Evolutionary conservation across 306 rosid species (phyloP).

Genomic region (Rosa multiflora): DNA sequence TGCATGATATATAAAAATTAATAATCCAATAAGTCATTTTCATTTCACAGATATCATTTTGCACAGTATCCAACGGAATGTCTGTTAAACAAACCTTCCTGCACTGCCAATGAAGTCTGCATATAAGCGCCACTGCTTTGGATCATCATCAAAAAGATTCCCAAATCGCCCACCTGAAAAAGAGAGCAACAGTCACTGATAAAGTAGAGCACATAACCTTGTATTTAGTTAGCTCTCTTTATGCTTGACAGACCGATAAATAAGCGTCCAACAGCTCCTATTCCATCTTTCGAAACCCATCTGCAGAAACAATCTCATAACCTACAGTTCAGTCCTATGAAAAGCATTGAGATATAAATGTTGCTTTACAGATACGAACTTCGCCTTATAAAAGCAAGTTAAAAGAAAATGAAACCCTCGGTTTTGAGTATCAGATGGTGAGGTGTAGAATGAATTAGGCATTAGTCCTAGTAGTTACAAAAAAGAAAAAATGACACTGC

Average conservation of each 20-base stretch:
- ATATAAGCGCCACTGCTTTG: constrained; percentile 97
- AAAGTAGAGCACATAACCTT: constrained; percentile 32
- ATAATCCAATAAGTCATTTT: constrained; percentile 19
- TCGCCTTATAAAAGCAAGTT: not conserved
- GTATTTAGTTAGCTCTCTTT: constrained; percentile 35
- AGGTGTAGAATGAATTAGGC: not conserved
- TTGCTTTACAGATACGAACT: not conserved
- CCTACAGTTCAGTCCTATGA: constrained; percentile 39
- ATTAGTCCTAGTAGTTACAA: not conserved
- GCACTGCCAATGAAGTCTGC: constrained; percentile 99
- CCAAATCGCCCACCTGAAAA: constrained; percentile 91
- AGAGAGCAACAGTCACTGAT: constrained; percentile 36
- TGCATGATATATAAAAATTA: constrained; percentile 43
- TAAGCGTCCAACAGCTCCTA: constrained; percentile 95
- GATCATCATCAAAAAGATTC: constrained; percentile 91
- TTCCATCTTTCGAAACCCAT: constrained; percentile 98
- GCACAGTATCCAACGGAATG: constrained; percentile 28
- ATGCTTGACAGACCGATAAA: constrained; percentile 70
- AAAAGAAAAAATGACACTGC: not conserved
- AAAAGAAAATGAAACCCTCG: not conserved
- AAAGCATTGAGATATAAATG: constrained; percentile 25
- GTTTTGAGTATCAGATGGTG: not conserved
- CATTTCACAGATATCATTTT: constrained; percentile 3
- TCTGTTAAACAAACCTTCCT: constrained; percentile 64
- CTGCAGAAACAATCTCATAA: constrained; percentile 58